Evolutionary conservation across 2,329 filamentous ascomycete species (phyloP), one percentile per base, ranked within the genome.

Genomic region (Bimuria novae-zelandiae): DNA sequence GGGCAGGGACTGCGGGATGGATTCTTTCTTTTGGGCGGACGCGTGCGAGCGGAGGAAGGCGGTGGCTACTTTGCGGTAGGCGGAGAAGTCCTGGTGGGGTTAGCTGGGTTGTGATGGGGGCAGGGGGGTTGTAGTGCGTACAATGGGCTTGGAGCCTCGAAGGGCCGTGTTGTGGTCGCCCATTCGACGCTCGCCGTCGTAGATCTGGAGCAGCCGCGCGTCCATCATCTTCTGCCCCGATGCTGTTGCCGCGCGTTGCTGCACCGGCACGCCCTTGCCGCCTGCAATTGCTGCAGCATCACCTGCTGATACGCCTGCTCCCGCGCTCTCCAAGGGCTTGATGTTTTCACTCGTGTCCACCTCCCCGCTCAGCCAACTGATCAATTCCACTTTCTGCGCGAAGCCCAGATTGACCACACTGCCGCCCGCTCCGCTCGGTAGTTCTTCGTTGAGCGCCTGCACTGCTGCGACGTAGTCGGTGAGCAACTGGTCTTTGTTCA

Each of bases 291-390:
- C 78, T 1, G 81, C 81, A 7, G 82, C 81, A 59, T 82, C 76
- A 23, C 79, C 75, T 16, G 77, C 79, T 43, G 76, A 75, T 11
- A 71, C 70, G 29, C 72, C 76, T 52, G 67, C 70, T 27, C 58
- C 69, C 54, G 87, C 89, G 19, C 86, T 87, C 22, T 88, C 88
- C 45, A 95, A 75, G 7, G 90, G 87, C 74, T 89, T 92, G 76
- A 99, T 96, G 72, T 92, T 94, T 73, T 97, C 93, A 74, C 89
- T 93, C 69, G 95, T 75, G 33, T 78, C 75, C 45, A 89, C 89
- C 43, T 91, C 90, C 33, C 93, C 92, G 69, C 93, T 90, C 49
- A 99, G 80, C 90, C 92, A 99, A 16, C 91, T 92, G 64, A 96
- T 91, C 57, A 99, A 80, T 73, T 97, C 93, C 49, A 97, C 78